Conservation (phyloP, 106 monocot species). For the Dendrobium officinale region DNA sequence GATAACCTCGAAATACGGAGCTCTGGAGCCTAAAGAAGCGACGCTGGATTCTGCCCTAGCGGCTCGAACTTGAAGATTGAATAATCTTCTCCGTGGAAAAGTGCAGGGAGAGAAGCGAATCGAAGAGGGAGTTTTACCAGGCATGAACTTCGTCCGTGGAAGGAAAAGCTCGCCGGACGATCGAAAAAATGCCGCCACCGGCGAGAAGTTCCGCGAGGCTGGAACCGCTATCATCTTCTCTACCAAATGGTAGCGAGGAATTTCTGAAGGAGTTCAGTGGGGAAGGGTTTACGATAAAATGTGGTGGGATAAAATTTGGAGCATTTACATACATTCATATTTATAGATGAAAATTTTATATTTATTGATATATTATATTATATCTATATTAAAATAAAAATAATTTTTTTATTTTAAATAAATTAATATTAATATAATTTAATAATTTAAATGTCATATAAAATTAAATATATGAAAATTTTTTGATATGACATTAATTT, state of each 20-base stretch:
- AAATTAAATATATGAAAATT: too few relatives aligned
- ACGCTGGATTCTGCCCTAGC: constrained; percentile 59
- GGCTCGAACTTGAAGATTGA: constrained; percentile 41
- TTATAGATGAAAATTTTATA: too few relatives aligned
- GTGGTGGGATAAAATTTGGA: too few relatives aligned
- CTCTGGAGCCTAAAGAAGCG: constrained; percentile 55
- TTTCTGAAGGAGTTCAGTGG: too few relatives aligned
- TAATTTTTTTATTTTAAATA: too few relatives aligned
- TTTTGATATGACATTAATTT: too few relatives aligned
- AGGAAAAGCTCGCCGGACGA: background rate
- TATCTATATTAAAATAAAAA: too few relatives aligned
- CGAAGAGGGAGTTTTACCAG: background rate
- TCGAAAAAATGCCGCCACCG: background rate
- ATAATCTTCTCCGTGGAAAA: background rate
- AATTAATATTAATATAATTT: too few relatives aligned
- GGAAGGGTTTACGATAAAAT: too few relatives aligned
- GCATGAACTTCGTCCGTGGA: constrained; percentile 10
- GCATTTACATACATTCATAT: too few relatives aligned
- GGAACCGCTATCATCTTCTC: constrained; percentile 5
- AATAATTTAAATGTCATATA: too few relatives aligned
- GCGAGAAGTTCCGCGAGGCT: background rate
- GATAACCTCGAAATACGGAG: constrained; percentile 80
- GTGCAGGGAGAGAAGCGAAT: background rate
- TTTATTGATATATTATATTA: too few relatives aligned
- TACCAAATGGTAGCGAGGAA: background rate